Conservation (phyloP, 257 asterid genomes). For the Anisodus tanguticus region DNA sequence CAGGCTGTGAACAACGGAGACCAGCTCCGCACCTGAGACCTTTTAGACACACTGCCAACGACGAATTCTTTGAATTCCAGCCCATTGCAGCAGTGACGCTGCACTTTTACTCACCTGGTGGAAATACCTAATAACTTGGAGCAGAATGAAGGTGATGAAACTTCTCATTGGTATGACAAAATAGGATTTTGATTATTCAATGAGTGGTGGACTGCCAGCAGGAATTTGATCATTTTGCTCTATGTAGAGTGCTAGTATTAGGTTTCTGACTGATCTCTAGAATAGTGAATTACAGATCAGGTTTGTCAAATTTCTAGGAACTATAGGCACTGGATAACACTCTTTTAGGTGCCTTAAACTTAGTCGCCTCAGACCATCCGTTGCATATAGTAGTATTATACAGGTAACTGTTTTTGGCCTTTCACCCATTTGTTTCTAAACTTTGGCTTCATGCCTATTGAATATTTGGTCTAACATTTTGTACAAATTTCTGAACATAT, state of each 20-base stretch:
- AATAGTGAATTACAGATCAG: background rate
- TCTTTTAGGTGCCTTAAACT: background rate
- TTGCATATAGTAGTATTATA: background rate
- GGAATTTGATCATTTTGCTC: background rate
- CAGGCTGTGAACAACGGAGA: constrained; percentile 34
- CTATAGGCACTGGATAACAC: background rate
- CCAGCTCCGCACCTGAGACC: constrained; percentile 62
- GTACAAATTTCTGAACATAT: background rate
- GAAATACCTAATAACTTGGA: background rate
- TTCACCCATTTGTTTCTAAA: background rate
- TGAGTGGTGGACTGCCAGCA: background rate
- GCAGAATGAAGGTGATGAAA: background rate
- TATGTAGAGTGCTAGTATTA: background rate
- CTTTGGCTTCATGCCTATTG: background rate
- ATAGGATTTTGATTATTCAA: background rate
- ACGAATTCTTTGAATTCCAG: constrained; percentile 11
- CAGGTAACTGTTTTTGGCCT: background rate
- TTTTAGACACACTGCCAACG: background rate
- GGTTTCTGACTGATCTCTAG: background rate
- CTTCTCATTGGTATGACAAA: background rate
- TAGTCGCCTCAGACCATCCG: background rate
- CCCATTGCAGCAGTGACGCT: background rate
- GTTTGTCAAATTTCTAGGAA: background rate
- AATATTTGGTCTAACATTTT: background rate
- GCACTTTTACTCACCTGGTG: too few species aligned